Conservation (phyloP, 1,284 basidiomycete species). For the Cutaneotrichosporon cyanovorans region DNA sequence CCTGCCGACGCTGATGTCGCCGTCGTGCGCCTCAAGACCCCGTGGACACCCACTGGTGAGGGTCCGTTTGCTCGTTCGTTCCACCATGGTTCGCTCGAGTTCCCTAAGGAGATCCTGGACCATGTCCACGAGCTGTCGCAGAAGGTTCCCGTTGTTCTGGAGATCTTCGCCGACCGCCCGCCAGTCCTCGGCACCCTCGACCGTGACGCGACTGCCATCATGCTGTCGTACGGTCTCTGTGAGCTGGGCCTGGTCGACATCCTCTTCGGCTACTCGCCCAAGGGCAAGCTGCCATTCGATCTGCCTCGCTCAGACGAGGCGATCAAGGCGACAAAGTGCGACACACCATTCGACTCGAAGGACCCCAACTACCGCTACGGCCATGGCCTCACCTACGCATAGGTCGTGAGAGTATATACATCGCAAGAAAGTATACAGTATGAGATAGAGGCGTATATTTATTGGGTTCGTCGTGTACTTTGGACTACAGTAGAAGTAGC, state of each 20-base stretch:
- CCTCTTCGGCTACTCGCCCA: constrained; percentile 10
- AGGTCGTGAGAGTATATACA: too few relatives aligned
- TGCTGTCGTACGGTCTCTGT: constrained; percentile 8
- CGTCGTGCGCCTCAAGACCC: constrained; percentile 10
- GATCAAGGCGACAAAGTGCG: constrained; percentile 4
- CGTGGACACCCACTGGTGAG: constrained; percentile 6
- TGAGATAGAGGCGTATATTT: too few relatives aligned
- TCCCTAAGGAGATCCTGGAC: constrained; percentile 3
- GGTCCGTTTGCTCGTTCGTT: constrained; percentile 7
- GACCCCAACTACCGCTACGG: constrained; percentile 10
- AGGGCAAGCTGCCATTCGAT: constrained; percentile 16
- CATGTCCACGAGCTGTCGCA: constrained; percentile 10
- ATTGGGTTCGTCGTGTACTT: too few relatives aligned
- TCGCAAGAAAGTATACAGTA: too few relatives aligned
- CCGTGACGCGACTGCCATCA: constrained; percentile 8
- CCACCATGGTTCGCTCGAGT: constrained; percentile 20
- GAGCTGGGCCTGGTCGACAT: constrained; percentile 7
- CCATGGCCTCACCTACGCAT: constrained; percentile 1
- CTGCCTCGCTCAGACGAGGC: constrained; percentile 10
- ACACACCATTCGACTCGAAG: constrained; percentile 11
- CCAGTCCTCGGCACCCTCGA: constrained; percentile 7
- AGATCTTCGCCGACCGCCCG: constrained; percentile 13
- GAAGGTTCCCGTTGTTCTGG: constrained; percentile 10
- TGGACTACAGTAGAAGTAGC: too few relatives aligned
- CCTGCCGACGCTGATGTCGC: constrained; percentile 10